Percentiles rank a stretch among this genome's conserved stretches.
phyloP scores from a whole-genome alignment of 164 flowering plant genomes.

The Vitis rotundifolia region DNA sequence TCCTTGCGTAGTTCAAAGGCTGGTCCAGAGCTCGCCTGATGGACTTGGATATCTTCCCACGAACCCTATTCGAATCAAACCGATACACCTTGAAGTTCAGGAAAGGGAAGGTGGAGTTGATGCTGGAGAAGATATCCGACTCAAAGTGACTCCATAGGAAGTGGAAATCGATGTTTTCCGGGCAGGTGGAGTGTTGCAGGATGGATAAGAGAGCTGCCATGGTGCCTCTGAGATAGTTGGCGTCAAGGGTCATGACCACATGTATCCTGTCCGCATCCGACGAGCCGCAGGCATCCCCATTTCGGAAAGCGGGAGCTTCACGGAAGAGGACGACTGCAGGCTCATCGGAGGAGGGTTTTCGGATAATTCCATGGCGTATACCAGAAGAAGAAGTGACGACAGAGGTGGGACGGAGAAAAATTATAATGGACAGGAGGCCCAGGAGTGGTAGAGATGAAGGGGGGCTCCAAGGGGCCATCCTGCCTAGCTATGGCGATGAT shows the following conservation, averaged over 20 bases:
- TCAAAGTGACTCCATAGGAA: constrained; percentile 40
- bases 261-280: constrained; percentile 22
- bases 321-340: constrained; percentile 30
- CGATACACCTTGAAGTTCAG: constrained; percentile 42
- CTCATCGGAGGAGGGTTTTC: constrained; percentile 18
- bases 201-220: constrained; percentile 56
- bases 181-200: constrained; percentile 59
- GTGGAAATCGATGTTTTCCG: constrained; percentile 54
- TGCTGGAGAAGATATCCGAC: constrained; percentile 34
- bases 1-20: constrained; percentile 63
- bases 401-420: constrained; percentile 13
- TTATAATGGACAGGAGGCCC: constrained; percentile 28
- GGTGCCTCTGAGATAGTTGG: constrained; percentile 48
- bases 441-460: constrained; percentile 4
- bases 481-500: constrained; percentile 1
- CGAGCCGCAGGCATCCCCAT: constrained; percentile 26
- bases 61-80: constrained; percentile 44
- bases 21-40: constrained; percentile 61
- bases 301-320: constrained; percentile 45
- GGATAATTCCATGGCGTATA: constrained; percentile 29
- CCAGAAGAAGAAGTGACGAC: constrained; percentile 10
- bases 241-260: constrained; percentile 47
- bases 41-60: constrained; percentile 53
- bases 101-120: constrained; percentile 50
- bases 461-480: constrained; percentile 35